phyloP scores from a whole-genome alignment of 148 eudicot genomes.

The Rhododendron molle region DNA sequence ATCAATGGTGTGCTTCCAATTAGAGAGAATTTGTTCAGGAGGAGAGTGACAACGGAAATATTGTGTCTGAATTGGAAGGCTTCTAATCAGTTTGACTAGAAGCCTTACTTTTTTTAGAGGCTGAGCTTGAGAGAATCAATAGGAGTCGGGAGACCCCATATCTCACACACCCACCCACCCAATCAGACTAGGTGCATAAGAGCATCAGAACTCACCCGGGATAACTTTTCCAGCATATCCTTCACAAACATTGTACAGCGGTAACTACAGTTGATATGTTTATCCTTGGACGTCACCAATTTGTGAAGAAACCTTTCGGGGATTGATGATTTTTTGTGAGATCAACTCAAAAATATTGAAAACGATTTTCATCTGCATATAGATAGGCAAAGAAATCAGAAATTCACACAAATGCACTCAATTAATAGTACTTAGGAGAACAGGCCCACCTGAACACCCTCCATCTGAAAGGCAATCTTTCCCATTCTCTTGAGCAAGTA shows the following conservation, averaged over 20 bases:
- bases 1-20: no score
- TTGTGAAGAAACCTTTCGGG: constrained; percentile 13
- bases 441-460: constrained; percentile 53
- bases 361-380: constrained; percentile 61
- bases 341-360: constrained; percentile 48
- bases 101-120: background rate
- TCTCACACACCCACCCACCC: background rate
- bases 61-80: no score
- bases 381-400: background rate
- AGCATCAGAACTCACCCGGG: background rate
- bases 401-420: background rate
- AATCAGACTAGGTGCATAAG: background rate
- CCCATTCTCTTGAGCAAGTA: constrained; percentile 71
- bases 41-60: no score
- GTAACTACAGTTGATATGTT: constrained; percentile 54
- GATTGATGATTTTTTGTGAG: constrained; percentile 39
- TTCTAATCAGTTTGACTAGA: no score
- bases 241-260: constrained; percentile 10
- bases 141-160: no score
- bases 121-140: background rate
- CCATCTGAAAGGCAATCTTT: constrained; percentile 55
- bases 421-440: background rate
- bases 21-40: no score
- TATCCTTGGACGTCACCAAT: constrained; percentile 34
- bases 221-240: no score